These are phyloP conservation scores for Cyclotella baltica DNA, from an alignment of 108 stramenopile genomes.

Conservation along the genomic window DNA sequence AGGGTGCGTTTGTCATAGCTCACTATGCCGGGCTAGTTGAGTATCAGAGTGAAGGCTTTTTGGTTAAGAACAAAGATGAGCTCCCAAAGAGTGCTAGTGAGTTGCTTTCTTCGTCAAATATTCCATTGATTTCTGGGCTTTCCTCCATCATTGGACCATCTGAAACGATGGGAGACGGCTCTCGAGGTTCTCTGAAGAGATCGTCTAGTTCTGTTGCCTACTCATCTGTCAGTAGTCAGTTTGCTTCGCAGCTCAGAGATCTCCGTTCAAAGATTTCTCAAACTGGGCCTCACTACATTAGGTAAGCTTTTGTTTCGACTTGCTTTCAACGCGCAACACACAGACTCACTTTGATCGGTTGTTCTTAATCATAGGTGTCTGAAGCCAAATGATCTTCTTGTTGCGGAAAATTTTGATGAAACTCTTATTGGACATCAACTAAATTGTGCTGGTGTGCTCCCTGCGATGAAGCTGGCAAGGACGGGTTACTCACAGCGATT, in stretches of 20 bases:
- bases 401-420: conserved; percentile 80
- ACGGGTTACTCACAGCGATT: conserved; percentile 97
- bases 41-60: conserved; percentile 78
- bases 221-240: conserved; percentile 85
- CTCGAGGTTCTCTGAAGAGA: conserved; percentile 50
- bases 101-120: conserved; percentile 83
- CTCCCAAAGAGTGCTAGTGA: conserved; percentile 89
- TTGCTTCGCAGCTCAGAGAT: conserved; percentile 86
- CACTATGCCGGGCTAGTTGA: conserved; percentile 93
- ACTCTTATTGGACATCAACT: conserved; percentile 91
- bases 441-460: conserved; percentile 96
- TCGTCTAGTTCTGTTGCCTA: conserved; percentile 58
- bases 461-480: conserved; percentile 98
- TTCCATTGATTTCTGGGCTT: conserved; percentile 71
- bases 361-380: conserved; percentile 82
- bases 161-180: conserved; percentile 32
- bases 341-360: not conserved
- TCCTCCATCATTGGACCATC: conserved; percentile 60
- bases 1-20: conserved; percentile 75
- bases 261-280: conserved; percentile 88
- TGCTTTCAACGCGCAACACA: not conserved
- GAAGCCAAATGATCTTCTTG: conserved; percentile 96
- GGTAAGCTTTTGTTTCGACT: not conserved
- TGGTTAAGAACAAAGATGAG: conserved; percentile 94
- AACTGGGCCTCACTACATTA: conserved; percentile 97